A percentile compares a stretch with the other conserved stretches of the same genome.
Evolutionary conservation across 2,329 filamentous ascomycete species (phyloP).

Genomic region (Zymoseptoria crescenta): DNA sequence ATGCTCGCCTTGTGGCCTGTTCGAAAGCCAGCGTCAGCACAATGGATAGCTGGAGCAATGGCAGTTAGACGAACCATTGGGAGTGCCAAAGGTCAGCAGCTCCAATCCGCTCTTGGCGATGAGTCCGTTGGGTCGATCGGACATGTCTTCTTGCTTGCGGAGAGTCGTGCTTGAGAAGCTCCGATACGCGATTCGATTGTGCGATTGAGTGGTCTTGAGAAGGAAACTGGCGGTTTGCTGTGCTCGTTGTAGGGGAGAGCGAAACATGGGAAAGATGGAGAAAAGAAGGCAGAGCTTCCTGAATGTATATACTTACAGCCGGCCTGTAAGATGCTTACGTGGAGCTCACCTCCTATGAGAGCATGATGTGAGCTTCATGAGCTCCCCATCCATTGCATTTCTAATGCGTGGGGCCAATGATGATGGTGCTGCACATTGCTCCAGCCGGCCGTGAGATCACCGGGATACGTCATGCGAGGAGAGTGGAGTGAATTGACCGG

Average conservation of each 20-base stretch:
- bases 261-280: constrained; percentile 18
- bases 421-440: too few species aligned
- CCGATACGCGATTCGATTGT: constrained; percentile 5
- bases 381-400: neutral
- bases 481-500: too few species aligned
- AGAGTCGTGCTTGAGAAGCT: constrained; percentile 8
- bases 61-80: constrained; percentile 29
- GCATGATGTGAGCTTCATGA: neutral
- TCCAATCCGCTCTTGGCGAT: constrained; percentile 58
- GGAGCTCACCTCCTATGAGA: too few species aligned
- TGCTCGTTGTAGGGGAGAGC: constrained; percentile 19
- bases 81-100: constrained; percentile 50
- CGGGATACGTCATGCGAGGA: too few species aligned
- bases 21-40: neutral
- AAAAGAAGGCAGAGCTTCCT: constrained; percentile 13
- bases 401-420: neutral
- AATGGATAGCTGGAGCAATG: neutral
- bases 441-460: too few species aligned
- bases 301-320: constrained; percentile 7
- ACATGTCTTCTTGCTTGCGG: constrained; percentile 16
- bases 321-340: neutral
- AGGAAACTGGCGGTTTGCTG: constrained; percentile 22
- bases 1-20: constrained; percentile 47
- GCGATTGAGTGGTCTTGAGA: constrained; percentile 10
- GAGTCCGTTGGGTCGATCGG: constrained; percentile 45